Base-by-base conservation (phyloP, 148 eudicot species). In the Chenopodium suecicum region DNA sequence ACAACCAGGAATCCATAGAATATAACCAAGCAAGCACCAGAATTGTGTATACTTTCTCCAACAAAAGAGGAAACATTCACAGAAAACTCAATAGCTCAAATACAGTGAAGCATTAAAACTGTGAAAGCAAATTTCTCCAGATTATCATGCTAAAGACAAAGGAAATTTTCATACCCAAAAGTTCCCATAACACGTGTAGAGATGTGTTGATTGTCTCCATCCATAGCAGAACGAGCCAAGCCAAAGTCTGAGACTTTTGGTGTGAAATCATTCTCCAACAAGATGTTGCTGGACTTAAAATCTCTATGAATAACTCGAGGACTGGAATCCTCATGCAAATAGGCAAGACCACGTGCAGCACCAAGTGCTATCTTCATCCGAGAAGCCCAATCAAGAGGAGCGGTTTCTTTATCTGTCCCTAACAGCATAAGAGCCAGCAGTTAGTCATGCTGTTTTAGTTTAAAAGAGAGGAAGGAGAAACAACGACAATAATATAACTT, bases 221-320 rank as follows among this genome's bases (percentile, higher is more conserved):
- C 96, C 82, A 91, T 79, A 77, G 94, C 98, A 77, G 88, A 81
- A 72, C 99, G 88, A 34, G 99, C 99, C 85, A 96, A 88, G 79
- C 99, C 99, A 88, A 96, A 96, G 84, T 96, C 99, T 7, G 99
- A 96, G n/a, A 96, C 99, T 85, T 94, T 96, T 62, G 99, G 97
- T 7, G 94, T 96, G 83, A 90, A 96, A 87, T 96, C 99, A 70
- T 89, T 82, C 89, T 92, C 99, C 81, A 96, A 81, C 85, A 96
- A 87, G 78, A 96, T 94, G 85, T 96, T 96, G 89, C 99, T 91
- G 66, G 98, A 87, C 84, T 96, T 96, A 86, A 96, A 96, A 81
- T 96, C 99, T 82, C 99, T 84, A 80, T 96, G 99, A 81, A 96
- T 96, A 85, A 96, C 95, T 68, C 94, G 90, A 9, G 99, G 99